Evolutionary conservation across 2,329 filamentous ascomycete genomes (phyloP).

Genomic region (Fusarium floridanum): DNA sequence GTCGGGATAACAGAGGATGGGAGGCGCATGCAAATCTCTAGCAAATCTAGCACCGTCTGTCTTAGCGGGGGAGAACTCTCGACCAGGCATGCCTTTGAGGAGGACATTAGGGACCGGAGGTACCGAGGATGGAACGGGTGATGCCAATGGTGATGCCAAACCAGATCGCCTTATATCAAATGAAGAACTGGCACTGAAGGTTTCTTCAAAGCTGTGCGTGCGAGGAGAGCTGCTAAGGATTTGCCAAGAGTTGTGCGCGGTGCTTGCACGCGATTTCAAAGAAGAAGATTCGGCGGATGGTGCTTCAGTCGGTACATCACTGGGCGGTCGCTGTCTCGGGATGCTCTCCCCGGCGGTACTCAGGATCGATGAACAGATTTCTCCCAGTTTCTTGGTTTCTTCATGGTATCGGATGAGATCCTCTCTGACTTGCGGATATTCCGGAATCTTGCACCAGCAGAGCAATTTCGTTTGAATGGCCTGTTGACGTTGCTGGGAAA

Average conservation of each 20-base stretch:
- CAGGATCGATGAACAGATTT: conserved; percentile 46
- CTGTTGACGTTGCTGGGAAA: conserved; percentile 36
- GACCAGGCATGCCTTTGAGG: conserved; percentile 54
- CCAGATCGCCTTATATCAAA: conserved; percentile 6
- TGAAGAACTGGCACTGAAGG: conserved; percentile 20
- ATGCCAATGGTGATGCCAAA: not conserved
- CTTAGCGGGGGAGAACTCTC: conserved; percentile 54
- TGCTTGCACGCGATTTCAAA: conserved; percentile 17
- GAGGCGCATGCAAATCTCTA: conserved; percentile 47
- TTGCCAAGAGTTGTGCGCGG: conserved; percentile 19
- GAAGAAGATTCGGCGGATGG: conserved; percentile 21
- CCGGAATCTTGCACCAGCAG: conserved; percentile 50
- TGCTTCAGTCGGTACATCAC: conserved; percentile 2
- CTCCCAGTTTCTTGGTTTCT: conserved; percentile 52
- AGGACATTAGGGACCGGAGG: conserved; percentile 57
- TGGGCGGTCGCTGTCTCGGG: not conserved
- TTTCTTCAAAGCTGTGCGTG: conserved; percentile 9
- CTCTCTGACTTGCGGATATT: conserved; percentile 47
- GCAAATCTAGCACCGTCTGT: conserved; percentile 54
- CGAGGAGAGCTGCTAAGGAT: conserved; percentile 9
- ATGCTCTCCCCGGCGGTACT: conserved; percentile 28
- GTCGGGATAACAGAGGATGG: conserved; percentile 51
- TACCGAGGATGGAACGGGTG: conserved; percentile 1
- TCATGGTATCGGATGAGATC: conserved; percentile 50
- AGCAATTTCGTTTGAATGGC: conserved; percentile 49